Base-by-base conservation (phyloP, 2,329 filamentous ascomycete genomes). In the Venturia effusa region DNA sequence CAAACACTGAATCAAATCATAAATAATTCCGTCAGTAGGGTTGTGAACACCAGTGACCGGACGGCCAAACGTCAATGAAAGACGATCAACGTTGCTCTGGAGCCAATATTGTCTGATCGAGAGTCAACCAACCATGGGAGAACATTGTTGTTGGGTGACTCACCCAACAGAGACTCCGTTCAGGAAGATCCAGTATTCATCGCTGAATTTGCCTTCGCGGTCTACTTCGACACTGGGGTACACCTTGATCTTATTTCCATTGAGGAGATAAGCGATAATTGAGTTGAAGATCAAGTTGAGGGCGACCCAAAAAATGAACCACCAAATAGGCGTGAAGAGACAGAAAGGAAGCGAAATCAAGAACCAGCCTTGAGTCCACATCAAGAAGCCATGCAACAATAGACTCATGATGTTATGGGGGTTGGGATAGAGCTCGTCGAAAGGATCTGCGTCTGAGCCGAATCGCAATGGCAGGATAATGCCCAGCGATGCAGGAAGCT, bases 141-240 rank as follows among this genome's bases (percentile, higher is more conserved):
- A 57, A 43, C 32, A 32, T 55, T 6, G 57, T 24, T 62, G 22
- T 11, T 66, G 54, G 19, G 24, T 40, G 19, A 76, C 81, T 65
- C 74, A 86, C 83, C 81, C 83, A 40, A 81, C 81, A 11, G 81
- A 84, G 34, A 92, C 84, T 0, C 89, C 89, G 69, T 92, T 92
- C 61, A 92, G 74, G 71, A 89, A 92, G n/a, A 92, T 80, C 89
- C 89, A 93, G 69, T 86, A 82, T 74, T 92, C 89, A 62, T 84
- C 78, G 13, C 78, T 78, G 77, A 22, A 74, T 72, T 1, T 74
- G 74, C 19, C 32, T 17, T 45, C 40, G 8, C 34, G 54, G 55
- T 27, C 72, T 1, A 84, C 79, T 66, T 82, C 84, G 63, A 84
- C 85, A 22, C 74, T 72, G 68, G 81, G 85, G 76, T 72, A 79